Conservation (phyloP, 1,139 yeast species). For the Magnusiomyces magnusii region DNA sequence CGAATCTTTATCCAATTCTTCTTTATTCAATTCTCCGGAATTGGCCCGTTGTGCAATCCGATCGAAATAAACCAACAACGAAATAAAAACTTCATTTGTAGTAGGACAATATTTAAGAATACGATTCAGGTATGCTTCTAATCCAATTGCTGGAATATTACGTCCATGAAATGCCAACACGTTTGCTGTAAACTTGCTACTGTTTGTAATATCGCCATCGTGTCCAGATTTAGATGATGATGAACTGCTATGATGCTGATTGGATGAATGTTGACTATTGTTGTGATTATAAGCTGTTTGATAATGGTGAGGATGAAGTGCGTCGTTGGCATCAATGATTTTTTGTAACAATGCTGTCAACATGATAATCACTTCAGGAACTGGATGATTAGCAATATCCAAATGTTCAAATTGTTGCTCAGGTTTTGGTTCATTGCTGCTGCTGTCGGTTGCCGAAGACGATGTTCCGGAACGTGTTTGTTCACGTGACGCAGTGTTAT, state of each 20-base stretch:
- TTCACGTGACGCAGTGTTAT: too few relatives aligned
- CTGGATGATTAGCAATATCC: conserved; percentile 79
- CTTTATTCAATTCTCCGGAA: conserved; percentile 40
- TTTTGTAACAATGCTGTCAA: conserved; percentile 74
- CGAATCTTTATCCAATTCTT: too few relatives aligned
- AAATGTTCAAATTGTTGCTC: too few relatives aligned
- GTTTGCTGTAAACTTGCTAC: conserved; percentile 47
- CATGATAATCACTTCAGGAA: conserved; percentile 74
- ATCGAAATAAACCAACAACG: conserved; percentile 87
- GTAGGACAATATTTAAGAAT: conserved; percentile 96
- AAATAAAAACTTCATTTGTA: conserved; percentile 89
- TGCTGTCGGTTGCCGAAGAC: too few relatives aligned
- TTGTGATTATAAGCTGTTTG: conserved; percentile 39
- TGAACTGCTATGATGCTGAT: too few relatives aligned
- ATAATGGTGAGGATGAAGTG: conserved; percentile 65
- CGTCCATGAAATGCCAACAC: conserved; percentile 93
- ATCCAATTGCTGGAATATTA: conserved; percentile 86
- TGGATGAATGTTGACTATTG: too few relatives aligned
- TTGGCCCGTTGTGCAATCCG: conserved; percentile 87
- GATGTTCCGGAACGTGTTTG: too few relatives aligned
- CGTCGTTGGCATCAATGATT: conserved; percentile 89
- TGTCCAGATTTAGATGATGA: background rate
- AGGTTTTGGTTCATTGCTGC: too few relatives aligned
- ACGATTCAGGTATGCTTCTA: conserved; percentile 82
- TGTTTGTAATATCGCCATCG: conserved; percentile 11